Percentiles rank a stretch among this genome's conserved stretches.
Evolutionary conservation across 2,329 filamentous ascomycete species (phyloP).

Genomic region (Hortaea werneckii): DNA sequence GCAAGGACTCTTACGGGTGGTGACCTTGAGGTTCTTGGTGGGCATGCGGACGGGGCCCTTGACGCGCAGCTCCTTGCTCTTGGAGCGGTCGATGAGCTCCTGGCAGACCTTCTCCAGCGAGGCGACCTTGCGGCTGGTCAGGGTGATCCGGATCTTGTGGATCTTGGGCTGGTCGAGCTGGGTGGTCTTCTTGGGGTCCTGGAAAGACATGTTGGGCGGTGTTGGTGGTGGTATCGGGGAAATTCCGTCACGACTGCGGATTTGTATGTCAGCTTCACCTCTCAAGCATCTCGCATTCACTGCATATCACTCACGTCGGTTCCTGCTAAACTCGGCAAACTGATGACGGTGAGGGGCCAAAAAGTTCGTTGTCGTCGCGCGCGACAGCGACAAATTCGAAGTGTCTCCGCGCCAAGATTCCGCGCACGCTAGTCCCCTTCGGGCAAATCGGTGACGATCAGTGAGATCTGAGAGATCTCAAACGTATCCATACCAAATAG

Average conservation of each 20-base stretch:
- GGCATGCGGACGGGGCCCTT: conserved; percentile 97
- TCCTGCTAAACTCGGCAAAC: conserved; percentile 36
- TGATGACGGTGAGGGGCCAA: conserved; percentile 36
- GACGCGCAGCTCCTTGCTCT: conserved; percentile 95
- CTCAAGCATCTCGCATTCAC: too few species aligned
- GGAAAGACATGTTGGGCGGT: conserved; percentile 93
- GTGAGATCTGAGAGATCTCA: too few species aligned
- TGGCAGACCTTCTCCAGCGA: conserved; percentile 96
- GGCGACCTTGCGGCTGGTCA: conserved; percentile 88
- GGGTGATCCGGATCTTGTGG: conserved; percentile 97
- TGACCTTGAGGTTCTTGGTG: conserved; percentile 93
- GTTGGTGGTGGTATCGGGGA: neutral
- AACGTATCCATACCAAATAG: too few species aligned
- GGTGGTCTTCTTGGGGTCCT: conserved; percentile 83
- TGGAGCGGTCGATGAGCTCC: conserved; percentile 97
- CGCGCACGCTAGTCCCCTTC: neutral
- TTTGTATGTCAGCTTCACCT: too few species aligned
- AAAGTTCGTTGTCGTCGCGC: conserved; percentile 9
- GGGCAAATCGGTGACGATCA: neutral
- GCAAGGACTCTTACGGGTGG: conserved; percentile 97
- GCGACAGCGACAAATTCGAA: neutral
- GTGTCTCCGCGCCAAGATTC: neutral
- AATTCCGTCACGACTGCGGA: neutral
- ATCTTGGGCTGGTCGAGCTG: conserved; percentile 86
- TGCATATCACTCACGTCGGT: conserved; percentile 15